Conservation (phyloP, 2,329 filamentous ascomycete genomes). For the Conoideocrella luteorostrata region DNA sequence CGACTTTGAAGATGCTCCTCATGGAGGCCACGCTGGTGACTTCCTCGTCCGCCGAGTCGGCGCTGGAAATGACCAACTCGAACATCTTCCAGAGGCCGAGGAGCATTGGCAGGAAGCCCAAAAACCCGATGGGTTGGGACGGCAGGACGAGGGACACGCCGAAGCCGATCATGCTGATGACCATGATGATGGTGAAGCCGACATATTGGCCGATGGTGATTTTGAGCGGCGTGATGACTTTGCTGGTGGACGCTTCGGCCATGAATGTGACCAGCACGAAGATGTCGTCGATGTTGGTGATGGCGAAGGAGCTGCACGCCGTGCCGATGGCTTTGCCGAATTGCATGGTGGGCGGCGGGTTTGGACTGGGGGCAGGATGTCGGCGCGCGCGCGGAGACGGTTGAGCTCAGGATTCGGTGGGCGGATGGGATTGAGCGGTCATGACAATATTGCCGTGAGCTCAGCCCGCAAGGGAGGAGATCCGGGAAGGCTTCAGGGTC, state of each 20-base stretch:
- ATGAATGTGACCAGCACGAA: constrained; percentile 32
- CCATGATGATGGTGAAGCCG: constrained; percentile 27
- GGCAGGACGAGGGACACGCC: constrained; percentile 24
- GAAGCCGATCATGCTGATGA: constrained; percentile 29
- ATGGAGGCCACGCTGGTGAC: constrained; percentile 9
- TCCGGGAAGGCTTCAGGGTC: too few species aligned
- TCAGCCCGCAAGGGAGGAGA: too few species aligned
- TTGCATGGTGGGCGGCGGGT: constrained; percentile 10
- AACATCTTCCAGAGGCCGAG: constrained; percentile 25
- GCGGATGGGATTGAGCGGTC: too few species aligned
- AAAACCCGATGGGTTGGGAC: constrained; percentile 28
- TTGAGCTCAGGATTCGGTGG: too few species aligned
- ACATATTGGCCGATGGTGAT: constrained; percentile 22
- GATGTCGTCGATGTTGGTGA: constrained; percentile 30
- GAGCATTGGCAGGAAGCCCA: constrained; percentile 25
- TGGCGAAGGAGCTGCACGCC: constrained; percentile 21
- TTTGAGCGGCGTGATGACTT: constrained; percentile 15
- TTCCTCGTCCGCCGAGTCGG: constrained; percentile 12
- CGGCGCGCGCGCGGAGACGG: too few species aligned
- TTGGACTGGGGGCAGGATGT: too few species aligned
- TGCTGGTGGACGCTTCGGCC: constrained; percentile 23
- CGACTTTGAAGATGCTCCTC: constrained; percentile 21
- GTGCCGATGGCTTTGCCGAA: constrained; percentile 19
- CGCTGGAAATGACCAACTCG: constrained; percentile 13
- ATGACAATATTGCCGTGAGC: too few species aligned